phyloP scores from a whole-genome alignment of 2,329 filamentous ascomycete species.

The Fusarium sp. region DNA sequence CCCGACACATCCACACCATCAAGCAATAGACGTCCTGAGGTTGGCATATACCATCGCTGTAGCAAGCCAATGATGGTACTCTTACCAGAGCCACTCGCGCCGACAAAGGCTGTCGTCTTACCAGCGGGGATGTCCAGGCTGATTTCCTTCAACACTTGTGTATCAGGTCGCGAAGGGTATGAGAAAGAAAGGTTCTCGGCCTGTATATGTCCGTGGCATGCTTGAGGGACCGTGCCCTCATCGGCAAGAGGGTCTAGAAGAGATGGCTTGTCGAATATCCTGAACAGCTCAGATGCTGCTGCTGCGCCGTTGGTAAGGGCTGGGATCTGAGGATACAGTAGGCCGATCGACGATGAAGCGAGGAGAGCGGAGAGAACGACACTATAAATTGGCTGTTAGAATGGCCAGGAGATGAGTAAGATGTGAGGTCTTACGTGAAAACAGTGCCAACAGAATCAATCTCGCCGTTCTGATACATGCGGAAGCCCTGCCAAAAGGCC shows the following conservation, averaged over 20 bases:
- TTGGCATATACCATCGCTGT: slow-evolving; percentile 69
- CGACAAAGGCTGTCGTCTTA: slow-evolving; percentile 77
- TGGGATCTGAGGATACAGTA: slow-evolving; percentile 27
- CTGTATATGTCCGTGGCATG: slow-evolving; percentile 54
- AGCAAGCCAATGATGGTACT: slow-evolving; percentile 74
- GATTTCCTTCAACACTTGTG: slow-evolving; percentile 67
- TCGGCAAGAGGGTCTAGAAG: slow-evolving; percentile 20
- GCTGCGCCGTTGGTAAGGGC: slow-evolving; percentile 28
- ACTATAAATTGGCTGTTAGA: neutral
- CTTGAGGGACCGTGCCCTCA: neutral
- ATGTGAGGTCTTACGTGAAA: slow-evolving; percentile 48
- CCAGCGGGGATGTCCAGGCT: slow-evolving; percentile 66
- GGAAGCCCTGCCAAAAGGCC: slow-evolving; percentile 58
- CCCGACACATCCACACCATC: slow-evolving; percentile 53
- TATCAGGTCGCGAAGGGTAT: slow-evolving; percentile 70
- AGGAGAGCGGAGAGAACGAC: slow-evolving; percentile 32
- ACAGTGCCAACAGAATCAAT: slow-evolving; percentile 52
- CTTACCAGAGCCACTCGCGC: slow-evolving; percentile 75
- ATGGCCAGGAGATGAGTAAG: accelerated
- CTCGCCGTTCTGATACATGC: slow-evolving; percentile 51
- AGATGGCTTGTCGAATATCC: slow-evolving; percentile 26
- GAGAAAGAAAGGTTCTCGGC: slow-evolving; percentile 71
- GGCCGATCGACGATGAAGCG: slow-evolving; percentile 18
- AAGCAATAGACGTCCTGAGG: slow-evolving; percentile 51
- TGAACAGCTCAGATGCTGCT: slow-evolving; percentile 30